Conservation (phyloP, 345 rosid species). For the Lepidium aucheri region DNA sequence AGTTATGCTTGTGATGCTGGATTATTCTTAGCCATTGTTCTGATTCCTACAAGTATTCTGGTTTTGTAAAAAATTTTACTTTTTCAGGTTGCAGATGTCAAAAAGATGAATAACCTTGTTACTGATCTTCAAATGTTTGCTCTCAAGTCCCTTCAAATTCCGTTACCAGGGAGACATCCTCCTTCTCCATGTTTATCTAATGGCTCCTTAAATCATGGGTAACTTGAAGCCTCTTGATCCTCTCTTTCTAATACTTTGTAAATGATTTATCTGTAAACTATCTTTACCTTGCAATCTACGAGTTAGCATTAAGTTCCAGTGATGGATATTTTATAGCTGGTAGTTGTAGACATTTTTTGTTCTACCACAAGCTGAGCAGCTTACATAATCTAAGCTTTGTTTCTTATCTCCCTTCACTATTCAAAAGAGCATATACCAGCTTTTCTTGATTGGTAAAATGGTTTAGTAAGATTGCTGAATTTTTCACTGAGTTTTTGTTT, state of each 20-base stretch:
- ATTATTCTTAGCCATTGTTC: too few species aligned
- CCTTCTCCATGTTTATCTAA: conserved; percentile 59
- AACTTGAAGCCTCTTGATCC: background rate
- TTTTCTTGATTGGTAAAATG: background rate
- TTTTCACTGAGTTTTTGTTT: background rate
- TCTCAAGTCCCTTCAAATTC: conserved; percentile 66
- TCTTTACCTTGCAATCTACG: background rate
- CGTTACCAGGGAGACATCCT: conserved; percentile 87
- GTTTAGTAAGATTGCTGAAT: background rate
- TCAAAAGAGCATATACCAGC: background rate
- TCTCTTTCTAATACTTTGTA: background rate
- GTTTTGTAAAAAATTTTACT: background rate
- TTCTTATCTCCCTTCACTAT: background rate
- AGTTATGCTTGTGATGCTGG: too few species aligned
- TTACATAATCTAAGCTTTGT: background rate
- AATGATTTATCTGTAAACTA: background rate
- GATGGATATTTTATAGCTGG: background rate
- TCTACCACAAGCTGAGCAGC: background rate
- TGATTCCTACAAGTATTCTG: background rate
- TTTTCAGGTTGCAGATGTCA: conserved; percentile 76
- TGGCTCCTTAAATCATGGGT: conserved; percentile 46
- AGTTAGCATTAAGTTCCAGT: background rate
- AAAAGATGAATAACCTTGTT: conserved; percentile 75
- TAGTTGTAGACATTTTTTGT: background rate
- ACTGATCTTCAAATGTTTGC: conserved; percentile 98